These are phyloP conservation scores for Viridothelium virens DNA, from an alignment of 495 filamentous ascomycete genomes.

Conservation along the genomic window DNA sequence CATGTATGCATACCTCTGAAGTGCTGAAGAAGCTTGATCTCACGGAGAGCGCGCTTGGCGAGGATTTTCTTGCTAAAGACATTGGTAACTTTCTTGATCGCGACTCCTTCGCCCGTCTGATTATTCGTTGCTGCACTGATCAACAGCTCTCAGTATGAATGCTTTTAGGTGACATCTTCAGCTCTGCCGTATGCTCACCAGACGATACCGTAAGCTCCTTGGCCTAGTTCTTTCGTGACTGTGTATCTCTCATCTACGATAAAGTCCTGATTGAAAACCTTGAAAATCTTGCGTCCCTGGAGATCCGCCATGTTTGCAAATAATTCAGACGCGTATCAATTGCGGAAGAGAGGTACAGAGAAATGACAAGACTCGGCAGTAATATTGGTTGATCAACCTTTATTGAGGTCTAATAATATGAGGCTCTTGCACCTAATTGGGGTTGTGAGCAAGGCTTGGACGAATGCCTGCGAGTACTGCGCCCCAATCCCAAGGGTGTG, in stretches of 20 bases:
- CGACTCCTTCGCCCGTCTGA: constrained; percentile 88
- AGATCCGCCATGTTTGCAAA: constrained; percentile 58
- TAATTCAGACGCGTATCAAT: not conserved
- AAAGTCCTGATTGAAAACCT: constrained; percentile 99
- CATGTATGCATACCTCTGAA: constrained; percentile 59
- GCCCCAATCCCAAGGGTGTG: not conserved
- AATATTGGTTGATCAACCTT: not conserved
- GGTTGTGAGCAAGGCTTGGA: constrained; percentile 10
- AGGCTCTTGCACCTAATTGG: not conserved
- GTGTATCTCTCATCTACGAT: constrained; percentile 96
- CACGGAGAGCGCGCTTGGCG: constrained; percentile 91
- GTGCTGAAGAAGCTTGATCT: constrained; percentile 97
- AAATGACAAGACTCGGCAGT: not conserved
- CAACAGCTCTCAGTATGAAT: not conserved
- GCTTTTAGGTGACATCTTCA: not conserved
- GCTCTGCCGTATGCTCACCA: constrained; percentile 56
- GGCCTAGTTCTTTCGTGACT: constrained; percentile 96
- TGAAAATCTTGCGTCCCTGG: constrained; percentile 88
- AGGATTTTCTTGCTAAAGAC: constrained; percentile 99
- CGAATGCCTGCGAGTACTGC: constrained; percentile 3
- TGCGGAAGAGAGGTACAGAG: not conserved
- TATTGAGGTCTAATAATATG: not conserved
- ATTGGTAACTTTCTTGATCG: constrained; percentile 99
- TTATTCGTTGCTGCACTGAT: constrained; percentile 78
- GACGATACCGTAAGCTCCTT: constrained; percentile 97